A percentile compares a stretch with the other conserved stretches of the same genome.
Conservation (phyloP, 352 stramenopile species). For the Phytophthora tubulina region DNA sequence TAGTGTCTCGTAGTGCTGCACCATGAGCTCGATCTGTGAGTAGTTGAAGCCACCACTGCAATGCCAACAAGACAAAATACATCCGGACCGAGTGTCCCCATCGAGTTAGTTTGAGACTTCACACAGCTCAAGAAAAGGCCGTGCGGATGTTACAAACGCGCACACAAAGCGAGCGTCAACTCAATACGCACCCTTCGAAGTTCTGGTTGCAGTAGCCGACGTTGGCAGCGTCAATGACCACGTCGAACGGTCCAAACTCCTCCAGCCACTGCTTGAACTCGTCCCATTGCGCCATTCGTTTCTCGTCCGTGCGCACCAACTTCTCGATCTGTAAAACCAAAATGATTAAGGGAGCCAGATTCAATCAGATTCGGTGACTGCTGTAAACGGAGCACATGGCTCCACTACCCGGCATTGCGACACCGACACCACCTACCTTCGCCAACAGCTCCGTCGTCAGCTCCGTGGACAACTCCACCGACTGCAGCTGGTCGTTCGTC, state of each 20-base stretch:
- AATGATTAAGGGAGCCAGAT: constrained; percentile 23
- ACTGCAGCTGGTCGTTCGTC: constrained; percentile 69
- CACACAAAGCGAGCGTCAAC: constrained; percentile 4
- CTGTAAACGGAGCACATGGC: constrained; percentile 32
- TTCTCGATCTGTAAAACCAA: constrained; percentile 69
- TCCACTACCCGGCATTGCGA: constrained; percentile 9
- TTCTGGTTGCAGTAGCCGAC: constrained; percentile 98
- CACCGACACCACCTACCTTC: constrained; percentile 53
- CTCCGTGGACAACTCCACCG: constrained; percentile 66
- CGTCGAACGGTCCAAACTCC: constrained; percentile 84
- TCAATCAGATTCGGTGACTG: constrained; percentile 5
- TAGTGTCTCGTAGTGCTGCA: constrained; percentile 91
- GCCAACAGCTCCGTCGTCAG: constrained; percentile 58
- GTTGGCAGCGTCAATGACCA: constrained; percentile 98
- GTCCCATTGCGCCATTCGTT: constrained; percentile 77
- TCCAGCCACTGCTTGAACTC: constrained; percentile 87
- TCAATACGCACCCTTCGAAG: constrained; percentile 81
- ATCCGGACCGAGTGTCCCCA: constrained; percentile 15
- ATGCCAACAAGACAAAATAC: constrained; percentile 5
- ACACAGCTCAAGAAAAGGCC: constrained; percentile 19
- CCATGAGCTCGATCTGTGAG: constrained; percentile 94
- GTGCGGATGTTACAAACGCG: constrained; percentile 27
- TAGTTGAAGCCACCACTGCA: constrained; percentile 94
- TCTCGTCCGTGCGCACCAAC: constrained; percentile 81
- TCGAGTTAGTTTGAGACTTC: constrained; percentile 27